Base-by-base conservation (phyloP, 1,284 basidiomycete genomes). In the Agroathelia rolfsii region DNA sequence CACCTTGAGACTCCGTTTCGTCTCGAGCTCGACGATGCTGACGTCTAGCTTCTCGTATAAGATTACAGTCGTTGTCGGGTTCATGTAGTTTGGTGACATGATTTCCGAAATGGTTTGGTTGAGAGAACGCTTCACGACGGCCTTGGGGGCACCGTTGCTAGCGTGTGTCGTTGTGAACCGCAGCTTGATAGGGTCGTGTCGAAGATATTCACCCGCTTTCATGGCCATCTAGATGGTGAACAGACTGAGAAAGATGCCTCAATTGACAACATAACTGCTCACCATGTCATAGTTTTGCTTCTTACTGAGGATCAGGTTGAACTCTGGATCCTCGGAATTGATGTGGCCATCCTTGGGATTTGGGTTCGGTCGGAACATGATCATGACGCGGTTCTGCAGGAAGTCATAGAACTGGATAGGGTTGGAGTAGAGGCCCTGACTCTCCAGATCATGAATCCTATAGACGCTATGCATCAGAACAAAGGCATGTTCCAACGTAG, bases 261-360 rank as follows among this genome's bases (percentile, higher is more conserved):
- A 22, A 32, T 27, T 19, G n/a, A n/a, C n/a, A n/a, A n/a, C n/a
- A n/a, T n/a, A n/a, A 30, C 29, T 9, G 62, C 83, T 38, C 53
- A 92, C 89, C 35, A 74, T 78, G 47, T 98, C 95, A 58, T 98
- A 99, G 35, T 93, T 95, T 66, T 96, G 93, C 69, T 98, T 99
- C 73, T 97, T 98, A 70, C 89, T 96, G 33, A 99, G 64, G 37
- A 89, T 76, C 27, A 97, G 66, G 44, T 78, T 84, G 58, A 98
- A 95, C 52, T 93, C 88, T 6, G 78, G 74, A 42, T 74, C 67
- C 41, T 81, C 80, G 32, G 72, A 66, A 41, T 81, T 73, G 18
- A 72, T 59, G 35, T 96, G 90, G 38, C 95, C 90, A 43, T 69
- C 76, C 53, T 88, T 88, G n/a, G 95, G 89, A n/a, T n/a, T n/a